Base-by-base conservation (phyloP, 441 rosid species). In the Jatropha multifida region DNA sequence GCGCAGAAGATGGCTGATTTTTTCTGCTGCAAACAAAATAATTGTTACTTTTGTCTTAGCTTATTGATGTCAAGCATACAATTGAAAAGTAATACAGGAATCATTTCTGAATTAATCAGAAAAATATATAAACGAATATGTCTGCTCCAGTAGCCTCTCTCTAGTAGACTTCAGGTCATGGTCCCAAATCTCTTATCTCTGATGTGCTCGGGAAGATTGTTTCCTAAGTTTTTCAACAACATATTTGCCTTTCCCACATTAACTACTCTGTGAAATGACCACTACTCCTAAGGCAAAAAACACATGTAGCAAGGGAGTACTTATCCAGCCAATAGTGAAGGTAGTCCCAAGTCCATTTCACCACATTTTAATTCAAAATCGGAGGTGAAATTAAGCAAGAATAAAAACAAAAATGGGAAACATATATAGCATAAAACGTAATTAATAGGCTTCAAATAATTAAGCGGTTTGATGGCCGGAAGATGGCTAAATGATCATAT, bases 21-120 rank as follows among this genome's bases (percentile, higher is more conserved):
- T 40, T 74, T 63, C 56, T 14, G 68, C 83, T 73, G 81, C 69
- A 76, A 27, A 68, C 38, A 77, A 63, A 44, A 66, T 8, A 48
- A 74, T 32, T 55, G 9, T 40, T 42, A 51, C 26, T 27, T 27
- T 51, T 42, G 26, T 52, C 71, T 46, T 69, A 13, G 32, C 14
- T 49, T 6, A 38, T 54, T 15, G 8, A 52, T 27, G 6, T 48
- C 27, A 72, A 72, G 4, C n/a, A 37, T 54, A 26, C 52, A 23
- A 12, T 61, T 4, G 27, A n/a, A 54, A 23, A 60, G 23, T 54
- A 11, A 64, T 32, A 32, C 2, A 32, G 0, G 32, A 51, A 40
- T 20, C 0, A 52, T 23, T 9, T 48, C 4, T 12, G 18, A 8
- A 32, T 4, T 15, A n/a, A 59, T 40, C 42, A 52, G 20, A 59